Evolutionary conservation across 208 protist genomes (phyloP), one percentile per base, ranked within the genome.

Genomic region (Trypanosoma congolense): DNA sequence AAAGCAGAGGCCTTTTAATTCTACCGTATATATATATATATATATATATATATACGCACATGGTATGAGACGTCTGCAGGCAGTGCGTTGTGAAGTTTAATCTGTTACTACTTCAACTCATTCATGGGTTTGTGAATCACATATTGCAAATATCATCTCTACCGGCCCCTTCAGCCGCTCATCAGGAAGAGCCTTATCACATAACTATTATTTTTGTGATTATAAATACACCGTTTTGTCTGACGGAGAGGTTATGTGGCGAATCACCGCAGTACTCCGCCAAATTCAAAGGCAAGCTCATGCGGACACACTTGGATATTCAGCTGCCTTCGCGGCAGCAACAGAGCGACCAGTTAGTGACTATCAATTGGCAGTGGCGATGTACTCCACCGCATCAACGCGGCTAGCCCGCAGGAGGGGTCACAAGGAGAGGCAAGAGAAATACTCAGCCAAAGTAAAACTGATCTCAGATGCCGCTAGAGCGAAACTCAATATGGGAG

Each of bases 341-440:
- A 75, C 73, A 35, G 80, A 83, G 53, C 62, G 53, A 10, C 67
- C 72, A 16, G 65, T 70, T 9, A 56, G 50, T n/a, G 8, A 38
- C 1, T 81, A 75, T 41, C 70, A 80, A 56, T 33, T 56, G 14
- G 80, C 76, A 29, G 75, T 61, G 0, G 48, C 76, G 14, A 18
- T 75, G 22, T 88, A 88, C 64, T 88, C 73, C 3, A 65, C 76
- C 2, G 80, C 73, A 1, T 54, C 69, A 8, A 65, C 59, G 16
- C 43, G 59, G 4, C 3, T 83, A 4, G 25, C 44, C 8, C 67
- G 80, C n/a, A 66, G 80, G 14, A 83, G 80, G 47, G 60, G 65
- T 30, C 64, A 79, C 50, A 22, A 25, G 5, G 58, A 65, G 41
- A 65, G 76, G 0, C 75, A 83, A 36, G 70, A 68, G 22, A 41